Evolutionary conservation across 805 yeast species (phyloP).

Genomic region (Nakazawaea siamensis): DNA sequence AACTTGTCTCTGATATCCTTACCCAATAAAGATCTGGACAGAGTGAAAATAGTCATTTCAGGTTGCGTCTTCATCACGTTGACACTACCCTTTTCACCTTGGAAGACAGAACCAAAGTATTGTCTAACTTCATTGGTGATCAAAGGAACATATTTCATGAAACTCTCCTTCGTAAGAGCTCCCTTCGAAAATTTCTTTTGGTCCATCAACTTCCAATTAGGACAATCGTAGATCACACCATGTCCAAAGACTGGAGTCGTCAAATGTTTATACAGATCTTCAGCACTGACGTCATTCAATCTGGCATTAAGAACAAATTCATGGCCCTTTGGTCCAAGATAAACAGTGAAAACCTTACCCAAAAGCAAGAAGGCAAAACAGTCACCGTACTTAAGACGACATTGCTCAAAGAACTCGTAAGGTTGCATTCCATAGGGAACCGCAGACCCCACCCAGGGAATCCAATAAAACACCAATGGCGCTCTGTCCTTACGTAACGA

Average conservation of each 20-base stretch:
- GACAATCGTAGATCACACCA: constrained; percentile 96
- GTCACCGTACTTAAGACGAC: constrained; percentile 83
- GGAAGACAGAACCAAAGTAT: constrained; percentile 55
- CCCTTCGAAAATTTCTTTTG: constrained; percentile 94
- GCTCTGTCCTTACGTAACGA: constrained; percentile 75
- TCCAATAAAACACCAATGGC: constrained; percentile 85
- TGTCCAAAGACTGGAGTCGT: constrained; percentile 99
- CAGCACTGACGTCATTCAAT: constrained; percentile 86
- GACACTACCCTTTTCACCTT: constrained; percentile 33
- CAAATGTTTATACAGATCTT: constrained; percentile 89
- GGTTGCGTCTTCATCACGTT: constrained; percentile 83
- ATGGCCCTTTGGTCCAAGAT: constrained; percentile 95
- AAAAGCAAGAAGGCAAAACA: constrained; percentile 83
- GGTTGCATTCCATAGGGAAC: constrained; percentile 88
- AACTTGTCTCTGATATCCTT: constrained; percentile 82
- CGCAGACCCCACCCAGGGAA: constrained; percentile 96
- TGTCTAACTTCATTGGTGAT: constrained; percentile 69
- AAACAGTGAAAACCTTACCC: constrained; percentile 92
- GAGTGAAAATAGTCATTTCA: constrained; percentile 93
- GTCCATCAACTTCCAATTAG: constrained; percentile 91
- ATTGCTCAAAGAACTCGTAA: constrained; percentile 74
- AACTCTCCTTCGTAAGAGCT: constrained; percentile 80
- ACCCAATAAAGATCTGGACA: constrained; percentile 86
- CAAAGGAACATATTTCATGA: constrained; percentile 79
- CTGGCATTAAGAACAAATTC: constrained; percentile 92